Evolutionary conservation across 2,329 filamentous ascomycete species (phyloP), one percentile per base, ranked within the genome.

Genomic region (Penicillium sp.): DNA sequence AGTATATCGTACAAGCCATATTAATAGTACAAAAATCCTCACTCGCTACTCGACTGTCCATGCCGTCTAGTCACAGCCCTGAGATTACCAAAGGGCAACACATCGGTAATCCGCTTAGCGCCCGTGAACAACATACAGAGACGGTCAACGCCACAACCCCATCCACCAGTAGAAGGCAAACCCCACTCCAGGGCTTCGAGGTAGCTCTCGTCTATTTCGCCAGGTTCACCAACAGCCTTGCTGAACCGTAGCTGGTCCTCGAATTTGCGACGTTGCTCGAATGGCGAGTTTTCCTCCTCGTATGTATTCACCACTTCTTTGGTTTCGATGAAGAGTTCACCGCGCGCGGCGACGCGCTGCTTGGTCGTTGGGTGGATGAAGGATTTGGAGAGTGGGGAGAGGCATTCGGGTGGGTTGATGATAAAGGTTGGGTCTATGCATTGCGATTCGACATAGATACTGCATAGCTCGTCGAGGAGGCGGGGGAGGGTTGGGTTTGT

Each of bases 231-330:
- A 16, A 78, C 79, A 1, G 80, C 79, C 1, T 75, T 77, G 55
- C 76, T 76, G 60, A 73, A 80, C 19, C 68, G 68, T 2, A 81
- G 70, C 67, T 87, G 85, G 61, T 82, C 82, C 46, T 86, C 75
- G 62, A 99, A 92, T 75, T 99, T 99, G 54, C 84, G 81, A 45
- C 90, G 83, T 76, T 99, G 94, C 67, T 88, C 89, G 53, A 89
- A 87, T 0, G 94, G 94, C 50, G 91, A 90, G 74, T 99, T 99
- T 73, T 99, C 94, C 76, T 99, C 94, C 73, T 99, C 94, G 74
- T 99, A 99, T 79, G 93, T 95, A 75, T 99, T 99, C 59, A 93
- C 91, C 33, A 96, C 82, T 71, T 99, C 94, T 53, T 86, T 85
- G 40, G 88, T 86, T 49, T 85, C 78, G 60, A 95, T 84, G 75